A percentile compares a stretch with the other conserved stretches of the same genome.
Evolutionary conservation across 2,329 filamentous ascomycete species (phyloP).

Genomic region (Capronia americana): DNA sequence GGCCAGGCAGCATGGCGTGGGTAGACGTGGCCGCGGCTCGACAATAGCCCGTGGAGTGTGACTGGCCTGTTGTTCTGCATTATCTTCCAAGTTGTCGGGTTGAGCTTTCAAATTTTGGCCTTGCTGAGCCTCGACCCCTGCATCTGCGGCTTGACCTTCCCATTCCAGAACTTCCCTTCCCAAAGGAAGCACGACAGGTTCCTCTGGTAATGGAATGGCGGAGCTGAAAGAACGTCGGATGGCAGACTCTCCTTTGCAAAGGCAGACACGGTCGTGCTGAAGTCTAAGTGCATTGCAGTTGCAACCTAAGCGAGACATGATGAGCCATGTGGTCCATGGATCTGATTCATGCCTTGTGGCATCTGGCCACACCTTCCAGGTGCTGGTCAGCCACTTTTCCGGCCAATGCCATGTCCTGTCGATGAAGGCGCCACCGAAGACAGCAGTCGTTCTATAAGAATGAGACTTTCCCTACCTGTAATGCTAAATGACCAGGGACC

Average conservation of each 20-base stretch:
- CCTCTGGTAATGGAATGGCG: neutral
- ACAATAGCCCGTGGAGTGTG: neutral
- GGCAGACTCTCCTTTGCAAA: neutral
- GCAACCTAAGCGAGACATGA: neutral
- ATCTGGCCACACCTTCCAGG: neutral
- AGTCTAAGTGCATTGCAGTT: neutral
- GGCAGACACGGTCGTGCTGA: neutral
- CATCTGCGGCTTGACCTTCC: neutral
- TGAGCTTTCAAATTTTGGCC: neutral
- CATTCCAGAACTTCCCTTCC: neutral
- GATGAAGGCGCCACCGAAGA: neutral
- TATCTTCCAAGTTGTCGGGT: neutral
- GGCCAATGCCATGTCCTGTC: neutral
- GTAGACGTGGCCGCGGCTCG: neutral
- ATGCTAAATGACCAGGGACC: neutral
- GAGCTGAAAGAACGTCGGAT: neutral
- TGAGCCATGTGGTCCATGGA: neutral
- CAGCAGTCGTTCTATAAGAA: neutral
- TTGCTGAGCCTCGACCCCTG: neutral
- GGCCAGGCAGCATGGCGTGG: neutral
- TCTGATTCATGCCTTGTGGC: neutral
- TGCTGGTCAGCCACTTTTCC: neutral
- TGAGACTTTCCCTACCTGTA: neutral
- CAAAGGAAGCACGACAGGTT: neutral
- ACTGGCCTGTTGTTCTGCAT: neutral